Evolutionary conservation across 441 rosid genomes (phyloP).

Genomic region (Corymbia citriodora): DNA sequence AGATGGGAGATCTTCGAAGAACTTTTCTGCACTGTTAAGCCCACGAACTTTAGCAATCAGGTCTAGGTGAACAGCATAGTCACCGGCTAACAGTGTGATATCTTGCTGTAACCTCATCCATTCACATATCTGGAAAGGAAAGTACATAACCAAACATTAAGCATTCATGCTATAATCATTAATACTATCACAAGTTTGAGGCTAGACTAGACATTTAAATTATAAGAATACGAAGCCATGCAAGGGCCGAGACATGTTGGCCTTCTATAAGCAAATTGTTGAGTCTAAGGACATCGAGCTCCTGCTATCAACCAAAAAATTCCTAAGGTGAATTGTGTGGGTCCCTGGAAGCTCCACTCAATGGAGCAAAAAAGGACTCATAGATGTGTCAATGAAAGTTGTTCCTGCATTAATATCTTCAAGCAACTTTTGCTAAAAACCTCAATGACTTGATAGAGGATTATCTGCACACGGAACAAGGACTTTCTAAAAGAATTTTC

Average conservation of each 20-base stretch:
- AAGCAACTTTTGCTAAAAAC: background rate
- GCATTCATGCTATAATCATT: background rate
- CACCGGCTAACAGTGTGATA: conserved; percentile 6
- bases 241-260: background rate
- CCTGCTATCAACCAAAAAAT: background rate
- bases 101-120: conserved; percentile 26
- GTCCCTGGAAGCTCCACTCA: background rate
- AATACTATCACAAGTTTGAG: background rate
- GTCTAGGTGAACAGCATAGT: conserved; percentile 34
- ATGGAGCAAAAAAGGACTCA: background rate
- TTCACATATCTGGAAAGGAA: conserved; percentile 24
- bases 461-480: background rate
- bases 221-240: background rate
- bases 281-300: background rate
- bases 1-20: conserved; percentile 21
- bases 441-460: background rate
- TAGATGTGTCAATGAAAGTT: background rate
- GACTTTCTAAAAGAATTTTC: background rate
- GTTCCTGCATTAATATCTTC: background rate
- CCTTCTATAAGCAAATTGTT: background rate
- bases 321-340: background rate
- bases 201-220: background rate
- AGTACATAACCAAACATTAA: background rate
- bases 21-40: conserved; percentile 30
- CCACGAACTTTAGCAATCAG: conserved; percentile 37